Percentiles rank a stretch among this genome's conserved stretches.
phyloP scores from a whole-genome alignment of 352 stramenopile genomes.

The Globisporangium alternatum region DNA sequence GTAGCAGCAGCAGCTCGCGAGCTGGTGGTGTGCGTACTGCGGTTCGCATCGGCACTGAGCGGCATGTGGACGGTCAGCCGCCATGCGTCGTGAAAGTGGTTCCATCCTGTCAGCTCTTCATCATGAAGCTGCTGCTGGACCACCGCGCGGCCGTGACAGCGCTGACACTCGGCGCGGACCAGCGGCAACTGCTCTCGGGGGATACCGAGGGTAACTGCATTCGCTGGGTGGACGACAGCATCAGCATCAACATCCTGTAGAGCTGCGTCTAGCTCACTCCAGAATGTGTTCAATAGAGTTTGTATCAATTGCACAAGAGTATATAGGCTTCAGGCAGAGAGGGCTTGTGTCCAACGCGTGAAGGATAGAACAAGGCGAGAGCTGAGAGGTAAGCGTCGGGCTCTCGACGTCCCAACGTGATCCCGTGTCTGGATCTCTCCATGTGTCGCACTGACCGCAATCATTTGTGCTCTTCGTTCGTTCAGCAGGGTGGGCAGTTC shows the following conservation, averaged over 20 bases:
- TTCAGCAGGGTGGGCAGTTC: background rate
- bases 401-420: background rate
- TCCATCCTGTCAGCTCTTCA: conserved; percentile 65
- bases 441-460: background rate
- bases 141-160: conserved; percentile 61
- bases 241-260: conserved; percentile 59
- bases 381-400: background rate
- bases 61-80: conserved; percentile 8
- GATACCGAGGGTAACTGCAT: conserved; percentile 71
- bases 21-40: background rate
- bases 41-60: conserved; percentile 17
- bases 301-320: background rate
- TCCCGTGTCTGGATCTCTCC: background rate
- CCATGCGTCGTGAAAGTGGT: conserved; percentile 32
- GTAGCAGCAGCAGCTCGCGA: conserved; percentile 11
- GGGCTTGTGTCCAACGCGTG: background rate
- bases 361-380: background rate
- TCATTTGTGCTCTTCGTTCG: background rate
- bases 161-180: conserved; percentile 48
- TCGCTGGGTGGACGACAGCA: conserved; percentile 79
- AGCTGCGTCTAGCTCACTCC: background rate
- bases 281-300: conserved; percentile 1
- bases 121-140: conserved; percentile 76
- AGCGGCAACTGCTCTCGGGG: conserved; percentile 65
- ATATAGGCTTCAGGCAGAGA: background rate